A percentile compares a stretch with the other conserved stretches of the same genome.
Evolutionary conservation across 495 filamentous ascomycete species (phyloP).

Genomic region (Aspergillus haitiensis): DNA sequence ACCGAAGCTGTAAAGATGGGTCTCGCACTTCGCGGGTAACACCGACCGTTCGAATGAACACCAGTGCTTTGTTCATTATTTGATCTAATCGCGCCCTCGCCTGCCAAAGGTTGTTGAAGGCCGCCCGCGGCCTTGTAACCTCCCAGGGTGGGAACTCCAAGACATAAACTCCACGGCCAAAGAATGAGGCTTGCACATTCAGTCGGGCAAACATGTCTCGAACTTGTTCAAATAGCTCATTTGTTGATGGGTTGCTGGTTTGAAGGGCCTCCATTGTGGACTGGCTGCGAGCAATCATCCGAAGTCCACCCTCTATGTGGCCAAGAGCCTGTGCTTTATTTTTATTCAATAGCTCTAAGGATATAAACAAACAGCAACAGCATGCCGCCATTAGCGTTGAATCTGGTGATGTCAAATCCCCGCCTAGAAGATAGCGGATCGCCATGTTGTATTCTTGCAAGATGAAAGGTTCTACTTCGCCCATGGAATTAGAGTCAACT

Average conservation of each 20-base stretch:
- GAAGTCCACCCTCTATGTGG: slow-evolving; percentile 24
- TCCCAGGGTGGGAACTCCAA: not conserved
- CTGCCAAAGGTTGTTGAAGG: slow-evolving; percentile 2
- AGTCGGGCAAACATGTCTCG: slow-evolving; percentile 11
- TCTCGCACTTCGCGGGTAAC: slow-evolving; percentile 9
- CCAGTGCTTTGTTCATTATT: slow-evolving; percentile 17
- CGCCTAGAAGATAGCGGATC: slow-evolving; percentile 25
- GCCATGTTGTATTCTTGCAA: slow-evolving; percentile 25
- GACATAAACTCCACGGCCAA: slow-evolving; percentile 8
- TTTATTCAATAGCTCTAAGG: slow-evolving; percentile 30
- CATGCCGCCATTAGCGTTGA: slow-evolving; percentile 16
- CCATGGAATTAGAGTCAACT: not conserved
- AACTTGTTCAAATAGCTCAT: slow-evolving; percentile 17
- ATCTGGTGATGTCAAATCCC: slow-evolving; percentile 11
- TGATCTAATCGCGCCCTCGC: slow-evolving; percentile 11
- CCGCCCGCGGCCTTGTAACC: not conserved
- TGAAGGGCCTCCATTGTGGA: not conserved
- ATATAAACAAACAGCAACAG: slow-evolving; percentile 33
- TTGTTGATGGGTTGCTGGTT: not conserved
- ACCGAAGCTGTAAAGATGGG: not conserved
- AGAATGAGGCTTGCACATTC: slow-evolving; percentile 20
- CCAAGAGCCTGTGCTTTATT: slow-evolving; percentile 26
- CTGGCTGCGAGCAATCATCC: slow-evolving; percentile 1
- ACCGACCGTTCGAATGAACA: slow-evolving; percentile 15
- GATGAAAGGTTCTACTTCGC: slow-evolving; percentile 8